Percentiles rank a stretch among this genome's conserved stretches.
These are phyloP conservation scores for Ophiostoma perfectum DNA, from an alignment of 2,329 filamentous ascomycete genomes.

Conservation along the genomic window DNA sequence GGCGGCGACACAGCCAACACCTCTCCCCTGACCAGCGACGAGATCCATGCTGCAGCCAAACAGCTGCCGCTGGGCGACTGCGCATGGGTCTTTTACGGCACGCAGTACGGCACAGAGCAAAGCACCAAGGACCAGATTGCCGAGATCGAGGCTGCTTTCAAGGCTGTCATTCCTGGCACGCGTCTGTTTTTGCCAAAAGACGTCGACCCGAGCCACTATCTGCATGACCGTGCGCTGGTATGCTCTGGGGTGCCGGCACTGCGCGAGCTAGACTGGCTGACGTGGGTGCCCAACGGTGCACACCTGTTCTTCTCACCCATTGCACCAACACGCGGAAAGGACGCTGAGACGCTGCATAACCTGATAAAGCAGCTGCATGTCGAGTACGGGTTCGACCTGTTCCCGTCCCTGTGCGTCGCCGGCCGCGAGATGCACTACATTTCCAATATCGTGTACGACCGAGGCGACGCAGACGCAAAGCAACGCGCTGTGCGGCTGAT, in stretches of 20 bases:
- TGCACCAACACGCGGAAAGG: slow-evolving; percentile 42
- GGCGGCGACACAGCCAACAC: neutral
- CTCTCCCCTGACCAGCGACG: slow-evolving; percentile 31
- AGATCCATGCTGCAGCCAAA: slow-evolving; percentile 32
- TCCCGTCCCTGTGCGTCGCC: slow-evolving; percentile 47
- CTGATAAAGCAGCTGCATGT: slow-evolving; percentile 36
- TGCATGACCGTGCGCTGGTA: slow-evolving; percentile 36
- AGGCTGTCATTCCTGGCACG: slow-evolving; percentile 36
- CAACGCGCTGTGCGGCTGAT: slow-evolving; percentile 34
- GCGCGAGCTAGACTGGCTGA: slow-evolving; percentile 39
- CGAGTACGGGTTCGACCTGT: slow-evolving; percentile 47
- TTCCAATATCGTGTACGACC: slow-evolving; percentile 43
- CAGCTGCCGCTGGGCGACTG: slow-evolving; percentile 39
- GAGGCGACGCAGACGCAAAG: slow-evolving; percentile 32
- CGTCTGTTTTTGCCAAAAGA: slow-evolving; percentile 41
- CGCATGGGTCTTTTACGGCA: slow-evolving; percentile 48
- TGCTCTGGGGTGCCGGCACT: slow-evolving; percentile 35
- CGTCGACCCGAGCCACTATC: slow-evolving; percentile 36
- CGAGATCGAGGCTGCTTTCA: slow-evolving; percentile 41
- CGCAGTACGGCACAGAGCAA: slow-evolving; percentile 35
- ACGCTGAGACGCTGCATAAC: slow-evolving; percentile 42
- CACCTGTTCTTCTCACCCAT: slow-evolving; percentile 50
- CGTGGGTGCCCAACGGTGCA: slow-evolving; percentile 48
- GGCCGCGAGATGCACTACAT: slow-evolving; percentile 53
- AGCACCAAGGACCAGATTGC: slow-evolving; percentile 34